Base-by-base conservation (phyloP, 2,329 filamentous ascomycete genomes). In the Fusarium multiceps region DNA sequence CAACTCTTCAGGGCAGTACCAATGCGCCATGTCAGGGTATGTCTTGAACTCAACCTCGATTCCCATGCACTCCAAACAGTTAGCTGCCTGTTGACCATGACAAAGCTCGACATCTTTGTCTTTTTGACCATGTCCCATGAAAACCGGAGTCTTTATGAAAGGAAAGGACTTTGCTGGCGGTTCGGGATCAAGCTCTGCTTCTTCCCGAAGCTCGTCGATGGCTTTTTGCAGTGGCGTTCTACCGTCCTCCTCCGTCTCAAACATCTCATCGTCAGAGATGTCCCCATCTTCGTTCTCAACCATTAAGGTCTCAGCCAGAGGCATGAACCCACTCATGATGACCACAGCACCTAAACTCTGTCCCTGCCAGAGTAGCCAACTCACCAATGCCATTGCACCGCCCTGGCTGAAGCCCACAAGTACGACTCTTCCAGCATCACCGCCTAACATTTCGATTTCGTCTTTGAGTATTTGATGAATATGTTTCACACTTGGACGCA, bases 401-500 rank as follows among this genome's bases (percentile, higher is more conserved):
- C 86, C 87, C 66, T 88, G 86, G 50, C 87, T 88, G 20, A 88
- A 73, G 0, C 86, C 86, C 41, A 83, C 82, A 0, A 88, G 64
- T 2, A 86, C 73, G 0, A 88, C 74, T 43, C 80, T 82, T 14
- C 68, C 54, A 1, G 77, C 66, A 6, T 83, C 81, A 0, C 77
- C 78, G 0, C 49, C 50, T 0, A 87, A 59, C 0, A 72, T n/a
- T 2, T 54, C 70, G 2, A 80, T 76, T 62, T 86, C 84, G 0
- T 61, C 43, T 6, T 59, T 54, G 1, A 86, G 12, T 1, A 86
- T 63, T 0, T 32, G 66, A 41, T 84, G 81, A 0, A 87, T 50
- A 57, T 80, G 81, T 11, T 67, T 67, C 4, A 78, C 75, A 4
- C 82, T 84, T n/a, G 83, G 80, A 1, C 77, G 73, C 49, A 88